These are phyloP conservation scores for Dictyostelium citrinum DNA, from an alignment of 78 protist species.

Conservation along the genomic window DNA sequence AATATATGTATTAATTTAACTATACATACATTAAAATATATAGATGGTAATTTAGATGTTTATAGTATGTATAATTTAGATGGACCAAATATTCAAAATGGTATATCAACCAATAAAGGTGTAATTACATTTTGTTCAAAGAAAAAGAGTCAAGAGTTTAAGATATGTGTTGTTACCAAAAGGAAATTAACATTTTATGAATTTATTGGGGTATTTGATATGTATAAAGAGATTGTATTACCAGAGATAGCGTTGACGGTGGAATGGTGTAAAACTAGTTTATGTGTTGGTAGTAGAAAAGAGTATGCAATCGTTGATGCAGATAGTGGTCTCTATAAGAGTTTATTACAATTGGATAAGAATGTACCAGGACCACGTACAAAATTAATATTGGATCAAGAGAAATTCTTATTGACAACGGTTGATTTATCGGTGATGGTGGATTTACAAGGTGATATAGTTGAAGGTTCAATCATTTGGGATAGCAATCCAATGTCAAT, in stretches of 20 bases:
- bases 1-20: no score
- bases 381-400: slow-evolving; percentile 8
- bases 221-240: slow-evolving; percentile 40
- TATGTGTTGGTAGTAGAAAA: slow-evolving; percentile 53
- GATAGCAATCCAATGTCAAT: slow-evolving; percentile 1
- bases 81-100: slow-evolving; percentile 6
- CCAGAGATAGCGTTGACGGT: slow-evolving; percentile 29
- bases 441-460: slow-evolving; percentile 33
- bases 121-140: slow-evolving; percentile 50
- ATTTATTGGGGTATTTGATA: slow-evolving; percentile 65
- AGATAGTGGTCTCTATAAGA: slow-evolving; percentile 21
- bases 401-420: not conserved
- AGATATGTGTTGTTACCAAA: slow-evolving; percentile 28
- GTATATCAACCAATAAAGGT: slow-evolving; percentile 36
- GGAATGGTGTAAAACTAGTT: slow-evolving; percentile 50
- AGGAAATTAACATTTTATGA: slow-evolving; percentile 44
- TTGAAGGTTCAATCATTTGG: slow-evolving; percentile 27
- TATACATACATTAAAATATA: not conserved
- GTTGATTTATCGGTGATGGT: slow-evolving; percentile 24
- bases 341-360: slow-evolving; percentile 23
- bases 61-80: slow-evolving; percentile 63
- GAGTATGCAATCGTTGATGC: slow-evolving; percentile 57
- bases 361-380: not conserved
- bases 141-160: slow-evolving; percentile 50
- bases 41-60: slow-evolving; percentile 74